phyloP scores from a whole-genome alignment of 176 grass and related monocot species.

The Aegilops tauschii region DNA sequence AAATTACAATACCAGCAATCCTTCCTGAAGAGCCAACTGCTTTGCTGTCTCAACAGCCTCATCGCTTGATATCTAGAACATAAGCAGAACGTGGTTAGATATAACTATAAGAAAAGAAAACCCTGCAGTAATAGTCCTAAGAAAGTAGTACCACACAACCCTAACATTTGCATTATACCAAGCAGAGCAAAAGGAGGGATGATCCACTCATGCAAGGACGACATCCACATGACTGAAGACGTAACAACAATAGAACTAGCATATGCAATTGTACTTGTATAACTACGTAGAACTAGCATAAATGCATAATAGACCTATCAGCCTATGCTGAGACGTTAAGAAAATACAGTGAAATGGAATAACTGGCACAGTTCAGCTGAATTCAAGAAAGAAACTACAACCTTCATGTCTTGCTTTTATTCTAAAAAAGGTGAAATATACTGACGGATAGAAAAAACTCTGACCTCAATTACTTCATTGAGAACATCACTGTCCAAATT shows the following conservation, averaged over 20 bases:
- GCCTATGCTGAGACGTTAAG: neutral
- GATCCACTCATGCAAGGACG: neutral
- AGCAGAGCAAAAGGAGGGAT: neutral
- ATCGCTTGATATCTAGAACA: slow-evolving; percentile 79
- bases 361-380: neutral
- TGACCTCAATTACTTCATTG: slow-evolving; percentile 84
- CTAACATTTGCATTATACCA: neutral
- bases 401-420: neutral
- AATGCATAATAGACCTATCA: neutral
- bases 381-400: neutral
- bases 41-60: slow-evolving; percentile 95
- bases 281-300: neutral
- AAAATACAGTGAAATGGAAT: neutral
- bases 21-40: slow-evolving; percentile 93
- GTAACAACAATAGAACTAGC: neutral
- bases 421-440: neutral
- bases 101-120: slow-evolving; percentile 11
- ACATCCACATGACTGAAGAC: neutral
- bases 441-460: neutral
- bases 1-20: slow-evolving; percentile 68
- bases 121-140: neutral
- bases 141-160: neutral
- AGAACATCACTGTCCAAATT: slow-evolving; percentile 80
- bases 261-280: neutral
- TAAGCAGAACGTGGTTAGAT: neutral